Base-by-base conservation (phyloP, 768 basidiomycete species). In the Russula vinacea region DNA sequence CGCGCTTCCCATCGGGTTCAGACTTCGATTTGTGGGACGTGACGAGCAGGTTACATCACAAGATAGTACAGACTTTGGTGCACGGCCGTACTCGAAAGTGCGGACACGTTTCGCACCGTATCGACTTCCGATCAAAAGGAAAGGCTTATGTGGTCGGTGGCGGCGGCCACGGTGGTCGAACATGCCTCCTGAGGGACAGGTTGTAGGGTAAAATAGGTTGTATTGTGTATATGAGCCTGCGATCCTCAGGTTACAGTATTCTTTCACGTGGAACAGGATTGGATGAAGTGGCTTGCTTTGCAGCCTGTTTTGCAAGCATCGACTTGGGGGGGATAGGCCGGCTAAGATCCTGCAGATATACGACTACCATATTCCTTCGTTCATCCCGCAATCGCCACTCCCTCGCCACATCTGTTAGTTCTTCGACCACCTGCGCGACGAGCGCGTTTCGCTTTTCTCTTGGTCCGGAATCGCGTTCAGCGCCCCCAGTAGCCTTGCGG, bases 381-480 rank as follows among this genome's bases (percentile, higher is more conserved):
- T 61, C 57, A 47, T 67, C 56, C 56, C 70, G 65, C 33, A 56
- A 37, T 47, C 53, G 42, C 62, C 65, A 67, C 55, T 72, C 71
- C 58, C 56, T 66, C 29, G 60, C 73, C 9, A 69, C 50, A 54
- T 73, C 76, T 29, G 58, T 60, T 33, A 77, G 60, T 40, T 51
- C 56, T 29, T 67, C 58, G 22, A 71, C 58, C 24, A 56, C 62
- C 16, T 60, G 54, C 7, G 45, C 45, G 13, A 67, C 66, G 8
- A 73, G 62, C 29, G 67, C 54, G 1, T 61, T 54, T 7, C 72
- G 62, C 17, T 58, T 56, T 56, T 29, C 13, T 13, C 40, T 52
- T 4, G 42, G 44, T 17, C 59, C 16, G 14, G 19, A 3, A 53
- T 61, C 64, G 39, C 59, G 54, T 32, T 9, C 24, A 37, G 42